A percentile compares a stretch with the other conserved stretches of the same genome.
Conservation (phyloP, 495 filamentous ascomycete species). For the Barbatosphaeria neglecta region DNA sequence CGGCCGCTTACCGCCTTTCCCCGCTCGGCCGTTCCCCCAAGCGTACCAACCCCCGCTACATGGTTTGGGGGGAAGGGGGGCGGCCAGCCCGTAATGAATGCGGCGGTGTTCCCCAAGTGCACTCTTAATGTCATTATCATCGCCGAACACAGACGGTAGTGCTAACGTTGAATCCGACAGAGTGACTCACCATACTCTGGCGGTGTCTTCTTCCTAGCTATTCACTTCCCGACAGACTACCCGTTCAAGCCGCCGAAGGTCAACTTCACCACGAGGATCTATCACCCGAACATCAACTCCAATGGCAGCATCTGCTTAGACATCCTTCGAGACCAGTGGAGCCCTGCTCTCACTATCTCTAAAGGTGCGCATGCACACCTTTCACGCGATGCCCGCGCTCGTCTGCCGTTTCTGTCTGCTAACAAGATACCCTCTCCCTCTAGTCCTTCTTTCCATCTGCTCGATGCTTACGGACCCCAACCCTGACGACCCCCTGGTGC, state of each 20-base stretch:
- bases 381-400: not conserved
- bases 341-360: slow-evolving; percentile 93
- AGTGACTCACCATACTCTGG: slow-evolving; percentile 92
- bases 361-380: slow-evolving; percentile 56
- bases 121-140: slow-evolving; percentile 1
- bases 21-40: not conserved
- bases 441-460: slow-evolving; percentile 98
- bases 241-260: slow-evolving; percentile 99
- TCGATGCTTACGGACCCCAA: slow-evolving; percentile 99
- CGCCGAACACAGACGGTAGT: slow-evolving; percentile 10
- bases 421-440: not conserved
- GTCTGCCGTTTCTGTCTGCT: not conserved
- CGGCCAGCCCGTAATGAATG: too few species aligned
- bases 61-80: too few species aligned
- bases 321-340: slow-evolving; percentile 98
- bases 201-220: slow-evolving; percentile 95
- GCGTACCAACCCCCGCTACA: too few species aligned
- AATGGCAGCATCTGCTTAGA: slow-evolving; percentile 99
- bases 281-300: slow-evolving; percentile 99
- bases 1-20: not conserved
- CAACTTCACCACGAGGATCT: slow-evolving; percentile 99
- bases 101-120: too few species aligned
- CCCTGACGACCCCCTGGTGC: slow-evolving; percentile 95
- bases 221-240: slow-evolving; percentile 99
- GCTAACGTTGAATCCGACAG: slow-evolving; percentile 26